A percentile compares a stretch with the other conserved stretches of the same genome.
phyloP scores from a whole-genome alignment of 139 green algal species.

The Chlamydomonas incerta region DNA sequence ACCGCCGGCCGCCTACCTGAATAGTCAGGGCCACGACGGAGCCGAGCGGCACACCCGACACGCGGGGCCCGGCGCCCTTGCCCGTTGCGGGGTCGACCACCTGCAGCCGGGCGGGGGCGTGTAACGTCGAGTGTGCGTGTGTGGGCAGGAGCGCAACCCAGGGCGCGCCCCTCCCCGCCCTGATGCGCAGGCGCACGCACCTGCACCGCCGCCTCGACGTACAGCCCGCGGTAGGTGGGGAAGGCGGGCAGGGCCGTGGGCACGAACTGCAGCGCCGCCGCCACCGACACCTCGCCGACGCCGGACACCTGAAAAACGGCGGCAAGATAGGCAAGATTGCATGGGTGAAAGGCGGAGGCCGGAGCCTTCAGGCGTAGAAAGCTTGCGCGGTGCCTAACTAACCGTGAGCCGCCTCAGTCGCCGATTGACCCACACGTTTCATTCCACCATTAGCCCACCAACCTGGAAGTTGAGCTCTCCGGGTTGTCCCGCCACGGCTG shows the following conservation, averaged over 20 bases:
- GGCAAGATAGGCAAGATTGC: too few species aligned
- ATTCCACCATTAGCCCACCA: not conserved
- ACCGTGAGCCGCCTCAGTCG: too few species aligned
- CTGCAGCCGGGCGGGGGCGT: not conserved
- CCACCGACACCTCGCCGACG: slow-evolving; percentile 55
- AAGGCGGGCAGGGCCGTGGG: slow-evolving; percentile 58
- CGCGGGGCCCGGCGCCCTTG: slow-evolving; percentile 31
- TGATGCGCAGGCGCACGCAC: not conserved
- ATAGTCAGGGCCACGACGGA: slow-evolving; percentile 52
- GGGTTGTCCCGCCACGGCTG: too few species aligned
- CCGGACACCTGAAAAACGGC: slow-evolving; percentile 25
- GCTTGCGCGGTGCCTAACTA: too few species aligned
- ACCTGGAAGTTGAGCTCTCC: not conserved
- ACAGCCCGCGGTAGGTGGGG: slow-evolving; percentile 73
- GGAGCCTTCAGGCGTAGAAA: too few species aligned
- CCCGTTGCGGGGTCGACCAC: slow-evolving; percentile 34
- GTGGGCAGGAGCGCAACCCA: too few species aligned
- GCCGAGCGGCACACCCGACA: slow-evolving; percentile 54
- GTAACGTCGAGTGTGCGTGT: too few species aligned
- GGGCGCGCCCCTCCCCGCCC: too few species aligned
- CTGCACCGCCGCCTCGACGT: slow-evolving; percentile 62
- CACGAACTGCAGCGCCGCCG: slow-evolving; percentile 65
- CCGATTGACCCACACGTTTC: not conserved
- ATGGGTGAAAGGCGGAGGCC: too few species aligned
- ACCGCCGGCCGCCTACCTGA: not conserved